Conservation (phyloP, 2,329 filamentous ascomycete genomes). For the Cladophialophora immunda region DNA sequence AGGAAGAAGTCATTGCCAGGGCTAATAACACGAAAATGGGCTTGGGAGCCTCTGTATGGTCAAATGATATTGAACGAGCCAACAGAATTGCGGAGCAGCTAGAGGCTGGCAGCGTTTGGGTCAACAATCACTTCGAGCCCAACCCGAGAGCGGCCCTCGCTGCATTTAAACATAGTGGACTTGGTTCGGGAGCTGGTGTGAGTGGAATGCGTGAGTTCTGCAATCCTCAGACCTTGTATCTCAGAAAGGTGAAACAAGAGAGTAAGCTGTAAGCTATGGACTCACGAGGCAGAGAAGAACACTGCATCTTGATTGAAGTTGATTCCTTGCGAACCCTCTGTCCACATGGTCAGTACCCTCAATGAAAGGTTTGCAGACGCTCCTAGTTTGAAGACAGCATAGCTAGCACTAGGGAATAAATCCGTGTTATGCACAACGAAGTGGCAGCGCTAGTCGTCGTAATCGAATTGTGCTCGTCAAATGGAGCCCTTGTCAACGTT, state of each 20-base stretch:
- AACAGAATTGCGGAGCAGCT: slow-evolving; percentile 62
- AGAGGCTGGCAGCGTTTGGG: slow-evolving; percentile 62
- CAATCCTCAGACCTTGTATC: slow-evolving; percentile 5
- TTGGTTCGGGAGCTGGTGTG: neutral
- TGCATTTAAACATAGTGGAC: neutral
- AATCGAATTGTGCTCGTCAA: too few relatives aligned
- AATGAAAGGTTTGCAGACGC: too few relatives aligned
- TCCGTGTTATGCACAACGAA: too few relatives aligned
- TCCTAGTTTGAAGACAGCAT: too few relatives aligned
- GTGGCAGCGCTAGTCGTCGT: too few relatives aligned
- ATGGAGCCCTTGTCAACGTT: too few relatives aligned
- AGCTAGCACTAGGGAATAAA: too few relatives aligned
- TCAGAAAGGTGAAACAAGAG: neutral
- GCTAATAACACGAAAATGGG: slow-evolving; percentile 63
- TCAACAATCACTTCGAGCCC: slow-evolving; percentile 27
- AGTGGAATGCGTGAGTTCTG: neutral
- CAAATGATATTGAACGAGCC: slow-evolving; percentile 60
- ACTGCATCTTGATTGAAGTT: too few relatives aligned
- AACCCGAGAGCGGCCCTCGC: slow-evolving; percentile 13
- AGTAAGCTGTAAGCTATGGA: too few relatives aligned
- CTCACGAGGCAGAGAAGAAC: too few relatives aligned
- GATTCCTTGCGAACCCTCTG: too few relatives aligned
- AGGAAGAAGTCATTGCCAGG: slow-evolving; percentile 66
- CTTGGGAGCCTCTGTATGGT: slow-evolving; percentile 67
- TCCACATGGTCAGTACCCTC: too few relatives aligned